phyloP scores from a whole-genome alignment of 345 rosid species.

The Arabidopsis suecica region DNA sequence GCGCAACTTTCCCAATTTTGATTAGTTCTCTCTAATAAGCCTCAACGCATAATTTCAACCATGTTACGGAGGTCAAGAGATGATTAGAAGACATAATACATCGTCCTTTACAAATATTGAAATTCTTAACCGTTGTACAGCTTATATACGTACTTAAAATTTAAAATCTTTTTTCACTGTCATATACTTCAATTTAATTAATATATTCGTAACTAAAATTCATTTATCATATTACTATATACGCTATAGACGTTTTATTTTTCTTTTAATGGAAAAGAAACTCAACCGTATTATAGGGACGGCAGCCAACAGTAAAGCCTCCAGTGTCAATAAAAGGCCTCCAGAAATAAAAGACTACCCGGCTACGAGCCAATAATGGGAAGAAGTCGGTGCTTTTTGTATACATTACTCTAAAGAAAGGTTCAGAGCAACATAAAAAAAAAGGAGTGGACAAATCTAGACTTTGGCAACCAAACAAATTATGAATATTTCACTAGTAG shows the following conservation, averaged over 20 bases:
- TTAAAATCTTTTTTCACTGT: no score
- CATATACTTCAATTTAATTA: not conserved
- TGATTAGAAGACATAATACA: not conserved
- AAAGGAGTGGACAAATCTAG: not conserved
- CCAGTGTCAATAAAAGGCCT: not conserved
- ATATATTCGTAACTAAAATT: not conserved
- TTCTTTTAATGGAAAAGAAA: not conserved
- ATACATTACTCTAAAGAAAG: slow-evolving; percentile 15
- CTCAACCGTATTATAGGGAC: slow-evolving; percentile 7
- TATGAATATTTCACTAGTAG: not conserved
- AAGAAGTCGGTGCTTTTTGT: slow-evolving; percentile 41
- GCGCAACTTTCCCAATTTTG: not conserved
- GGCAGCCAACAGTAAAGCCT: not conserved
- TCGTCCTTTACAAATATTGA: not conserved
- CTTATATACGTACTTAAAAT: no score
- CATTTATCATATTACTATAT: not conserved
- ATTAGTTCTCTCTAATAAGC: slow-evolving; percentile 30
- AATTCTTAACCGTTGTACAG: not conserved
- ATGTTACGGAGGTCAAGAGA: not conserved
- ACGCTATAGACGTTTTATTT: not conserved
- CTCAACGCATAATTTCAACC: slow-evolving; percentile 14
- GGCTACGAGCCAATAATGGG: slow-evolving; percentile 26
- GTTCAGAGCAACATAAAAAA: not conserved
- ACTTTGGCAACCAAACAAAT: slow-evolving; percentile 6
- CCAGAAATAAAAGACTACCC: slow-evolving; percentile 15